phyloP scores from a whole-genome alignment of 345 rosid species.

The Heritiera littoralis region DNA sequence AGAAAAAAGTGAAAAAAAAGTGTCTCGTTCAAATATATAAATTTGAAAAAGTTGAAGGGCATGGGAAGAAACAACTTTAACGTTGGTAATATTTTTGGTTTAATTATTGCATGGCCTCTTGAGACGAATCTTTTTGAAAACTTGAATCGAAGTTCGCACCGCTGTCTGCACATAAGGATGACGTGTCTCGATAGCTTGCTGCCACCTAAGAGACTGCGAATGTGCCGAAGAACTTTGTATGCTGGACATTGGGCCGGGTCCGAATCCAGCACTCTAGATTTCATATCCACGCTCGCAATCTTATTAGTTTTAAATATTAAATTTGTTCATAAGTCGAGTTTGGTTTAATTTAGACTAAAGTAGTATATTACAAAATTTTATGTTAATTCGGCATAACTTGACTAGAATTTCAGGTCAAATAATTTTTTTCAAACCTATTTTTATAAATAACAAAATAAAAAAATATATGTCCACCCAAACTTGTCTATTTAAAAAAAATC shows the following conservation, averaged over 20 bases:
- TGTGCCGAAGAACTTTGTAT: neutral
- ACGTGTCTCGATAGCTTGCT: neutral
- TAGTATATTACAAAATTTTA: no score
- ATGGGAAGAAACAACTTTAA: neutral
- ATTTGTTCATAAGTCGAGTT: no score
- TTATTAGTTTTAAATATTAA: no score
- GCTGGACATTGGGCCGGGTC: neutral
- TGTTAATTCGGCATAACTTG: no score
- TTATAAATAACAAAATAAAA: no score
- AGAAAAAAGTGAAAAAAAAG: no score
- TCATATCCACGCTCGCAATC: no score
- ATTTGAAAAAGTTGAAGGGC: conserved; percentile 2
- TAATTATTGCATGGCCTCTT: neutral
- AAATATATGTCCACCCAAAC: no score
- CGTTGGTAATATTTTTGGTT: neutral
- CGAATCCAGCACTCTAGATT: neutral
- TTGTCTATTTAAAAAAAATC: no score
- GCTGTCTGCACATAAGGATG: neutral
- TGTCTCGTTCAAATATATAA: neutral
- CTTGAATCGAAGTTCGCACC: neutral
- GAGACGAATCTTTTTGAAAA: conserved; percentile 14
- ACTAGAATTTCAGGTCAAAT: no score
- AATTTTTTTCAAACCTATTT: no score
- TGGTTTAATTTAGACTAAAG: no score
- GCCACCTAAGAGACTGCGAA: neutral